phyloP scores from a whole-genome alignment of 192 early-diverging fungal species.

The Coemansia sp. region DNA sequence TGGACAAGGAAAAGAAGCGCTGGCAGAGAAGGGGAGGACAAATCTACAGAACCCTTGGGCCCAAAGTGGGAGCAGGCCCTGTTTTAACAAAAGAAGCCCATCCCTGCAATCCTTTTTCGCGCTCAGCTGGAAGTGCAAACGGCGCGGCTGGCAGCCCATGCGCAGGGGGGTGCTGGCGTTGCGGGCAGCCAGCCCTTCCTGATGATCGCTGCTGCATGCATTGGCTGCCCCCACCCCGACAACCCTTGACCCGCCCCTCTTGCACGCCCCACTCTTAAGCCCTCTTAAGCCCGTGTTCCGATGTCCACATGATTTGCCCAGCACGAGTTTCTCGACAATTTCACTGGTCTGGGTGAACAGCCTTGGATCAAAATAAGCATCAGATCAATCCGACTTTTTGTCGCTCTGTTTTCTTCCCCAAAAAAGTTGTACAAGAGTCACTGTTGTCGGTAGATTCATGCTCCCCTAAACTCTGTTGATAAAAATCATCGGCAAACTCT shows the following conservation, averaged over 20 bases:
- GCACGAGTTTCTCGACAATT: neutral
- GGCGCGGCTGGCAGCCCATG: no score
- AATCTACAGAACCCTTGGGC: no score
- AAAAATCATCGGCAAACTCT: neutral
- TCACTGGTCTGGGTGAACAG: no score
- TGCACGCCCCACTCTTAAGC: neutral
- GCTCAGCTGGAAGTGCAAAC: no score
- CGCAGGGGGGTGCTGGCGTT: no score
- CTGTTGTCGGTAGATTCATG: neutral
- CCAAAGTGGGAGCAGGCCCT: no score
- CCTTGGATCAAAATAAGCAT: no score
- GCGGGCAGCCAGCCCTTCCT: neutral
- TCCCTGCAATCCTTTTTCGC: neutral
- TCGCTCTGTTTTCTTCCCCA: neutral
- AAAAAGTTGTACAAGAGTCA: neutral
- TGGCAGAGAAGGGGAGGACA: no score
- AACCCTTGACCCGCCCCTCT: neutral
- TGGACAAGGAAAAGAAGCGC: no score
- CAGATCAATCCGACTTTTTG: neutral
- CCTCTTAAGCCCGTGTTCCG: neutral
- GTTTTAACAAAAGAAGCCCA: no score
- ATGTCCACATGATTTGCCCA: neutral
- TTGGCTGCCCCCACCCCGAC: neutral
- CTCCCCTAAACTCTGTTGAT: neutral
- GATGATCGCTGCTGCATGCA: conserved; percentile 8